Evolutionary conservation across 2,329 filamentous ascomycete species (phyloP).

Genomic region (Microcyclosporella mali): DNA sequence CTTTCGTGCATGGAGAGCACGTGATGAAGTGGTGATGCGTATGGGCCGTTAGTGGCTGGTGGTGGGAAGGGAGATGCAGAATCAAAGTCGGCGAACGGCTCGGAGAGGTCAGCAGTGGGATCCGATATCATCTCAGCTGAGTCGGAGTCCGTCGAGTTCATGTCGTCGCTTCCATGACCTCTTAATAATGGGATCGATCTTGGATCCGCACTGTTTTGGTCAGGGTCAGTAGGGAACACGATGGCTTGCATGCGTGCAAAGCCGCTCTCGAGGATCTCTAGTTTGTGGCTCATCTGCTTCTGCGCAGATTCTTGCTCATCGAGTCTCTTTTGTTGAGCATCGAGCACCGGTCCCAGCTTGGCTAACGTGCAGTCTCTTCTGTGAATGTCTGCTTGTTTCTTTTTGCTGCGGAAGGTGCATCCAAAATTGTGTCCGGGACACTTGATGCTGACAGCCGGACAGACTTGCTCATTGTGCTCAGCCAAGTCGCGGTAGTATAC

Average conservation of each 20-base stretch:
- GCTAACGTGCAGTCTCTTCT: conserved; percentile 40
- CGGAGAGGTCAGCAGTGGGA: conserved; percentile 20
- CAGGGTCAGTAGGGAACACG: conserved; percentile 25
- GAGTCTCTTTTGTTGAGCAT: conserved; percentile 38
- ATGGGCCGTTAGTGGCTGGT: conserved; percentile 30
- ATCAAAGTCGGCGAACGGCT: conserved; percentile 25
- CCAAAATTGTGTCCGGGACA: conserved; percentile 42
- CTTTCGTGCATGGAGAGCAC: conserved; percentile 56
- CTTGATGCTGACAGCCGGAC: conserved; percentile 37
- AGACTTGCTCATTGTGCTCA: conserved; percentile 37
- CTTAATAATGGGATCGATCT: conserved; percentile 18
- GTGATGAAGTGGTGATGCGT: conserved; percentile 49
- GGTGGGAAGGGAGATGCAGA: conserved; percentile 23
- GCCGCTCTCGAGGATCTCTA: conserved; percentile 41
- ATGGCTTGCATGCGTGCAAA: conserved; percentile 40
- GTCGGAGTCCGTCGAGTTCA: neutral
- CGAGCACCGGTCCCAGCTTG: conserved; percentile 41
- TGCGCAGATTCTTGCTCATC: conserved; percentile 40
- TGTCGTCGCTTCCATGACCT: conserved; percentile 2
- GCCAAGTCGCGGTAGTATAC: conserved; percentile 39
- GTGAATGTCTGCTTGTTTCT: conserved; percentile 36
- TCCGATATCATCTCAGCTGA: too few relatives aligned
- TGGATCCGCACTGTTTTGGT: conserved; percentile 19
- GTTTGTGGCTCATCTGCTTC: conserved; percentile 38
- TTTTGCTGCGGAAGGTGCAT: conserved; percentile 37